phyloP scores from a whole-genome alignment of 352 stramenopile genomes.

The Halophytophthora batemanensis region DNA sequence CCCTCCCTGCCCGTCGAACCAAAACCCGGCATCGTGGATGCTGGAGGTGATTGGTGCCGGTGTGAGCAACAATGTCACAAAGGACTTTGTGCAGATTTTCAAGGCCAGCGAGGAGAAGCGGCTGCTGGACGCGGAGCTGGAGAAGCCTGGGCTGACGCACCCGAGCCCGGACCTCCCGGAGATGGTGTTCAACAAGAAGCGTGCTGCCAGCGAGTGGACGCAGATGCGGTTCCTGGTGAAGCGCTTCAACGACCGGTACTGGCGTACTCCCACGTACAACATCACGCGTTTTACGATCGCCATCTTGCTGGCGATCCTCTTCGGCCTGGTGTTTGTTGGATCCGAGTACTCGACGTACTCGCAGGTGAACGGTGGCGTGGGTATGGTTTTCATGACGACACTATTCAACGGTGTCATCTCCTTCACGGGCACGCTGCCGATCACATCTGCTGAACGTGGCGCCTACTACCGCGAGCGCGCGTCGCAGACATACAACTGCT shows the following conservation, averaged over 20 bases:
- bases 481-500: conserved; percentile 72
- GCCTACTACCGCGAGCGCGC: conserved; percentile 61
- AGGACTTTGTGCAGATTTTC: conserved; percentile 29
- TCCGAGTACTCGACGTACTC: conserved; percentile 7
- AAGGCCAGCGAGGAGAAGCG: conserved; percentile 14
- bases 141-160: conserved; percentile 4
- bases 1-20: too few species aligned
- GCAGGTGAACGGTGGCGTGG: conserved; percentile 24
- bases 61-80: neutral
- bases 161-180: conserved; percentile 8
- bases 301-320: conserved; percentile 25
- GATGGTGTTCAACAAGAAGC: conserved; percentile 17
- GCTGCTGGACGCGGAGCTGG: conserved; percentile 11
- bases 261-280: conserved; percentile 60
- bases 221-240: conserved; percentile 32
- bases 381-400: conserved; percentile 66
- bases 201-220: conserved; percentile 3
- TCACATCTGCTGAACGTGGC: conserved; percentile 70
- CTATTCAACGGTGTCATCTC: conserved; percentile 66
- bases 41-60: too few species aligned
- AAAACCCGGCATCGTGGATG: too few species aligned
- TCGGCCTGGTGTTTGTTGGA: conserved; percentile 5
- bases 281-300: conserved; percentile 47
- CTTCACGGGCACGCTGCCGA: conserved; percentile 56
- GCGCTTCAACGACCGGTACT: conserved; percentile 29